Base-by-base conservation (phyloP, 2,329 filamentous ascomycete genomes). In the Paracoccidioides brasiliensis region DNA sequence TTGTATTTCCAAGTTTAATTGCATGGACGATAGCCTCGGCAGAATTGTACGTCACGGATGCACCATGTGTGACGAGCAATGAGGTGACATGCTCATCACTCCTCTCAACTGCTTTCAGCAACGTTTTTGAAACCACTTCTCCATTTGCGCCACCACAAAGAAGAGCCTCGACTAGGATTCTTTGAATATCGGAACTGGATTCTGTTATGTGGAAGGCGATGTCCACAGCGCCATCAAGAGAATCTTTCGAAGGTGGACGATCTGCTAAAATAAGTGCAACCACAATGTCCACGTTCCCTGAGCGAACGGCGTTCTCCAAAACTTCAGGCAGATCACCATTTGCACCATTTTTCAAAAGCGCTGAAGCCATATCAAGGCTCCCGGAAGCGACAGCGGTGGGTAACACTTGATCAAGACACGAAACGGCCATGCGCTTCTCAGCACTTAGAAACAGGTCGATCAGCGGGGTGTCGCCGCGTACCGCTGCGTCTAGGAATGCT, bases 61-160 rank as follows among this genome's bases (percentile, higher is more conserved):
- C 78, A 6, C 78, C 78, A 55, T 81, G 76, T 3, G 67, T 65
- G 28, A 80, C 70, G 5, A 83, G 67, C n/a, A 82, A 67, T 41
- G 68, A 69, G 2, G 79, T 75, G 75, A 82, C 78, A 43, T 80
- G 77, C 55, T 77, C 71, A 57, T 78, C 80, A 45, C 77, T 74
- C 1, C 71, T 72, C 5, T 73, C 69, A 53, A 75, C 76, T 0
- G 79, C 76, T 37, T 75, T 69, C 5, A 77, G 66, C 0, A 83
- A 68, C 0, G 76, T 78, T 35, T 69, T 66, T 0, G 78, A 73
- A 0, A 80, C 67, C 0, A 72, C 67, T 12, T 79, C 74, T 1
- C 81, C 81, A 10, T 72, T 69, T 1, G 80, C 80, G 0, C 81
- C 80, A 0, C 78, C 80, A 54, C 80, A 82, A 1, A 84, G 70